A percentile compares a stretch with the other conserved stretches of the same genome.
Evolutionary conservation across 495 filamentous ascomycete species (phyloP).

Genomic region (Delitschia confertaspora): DNA sequence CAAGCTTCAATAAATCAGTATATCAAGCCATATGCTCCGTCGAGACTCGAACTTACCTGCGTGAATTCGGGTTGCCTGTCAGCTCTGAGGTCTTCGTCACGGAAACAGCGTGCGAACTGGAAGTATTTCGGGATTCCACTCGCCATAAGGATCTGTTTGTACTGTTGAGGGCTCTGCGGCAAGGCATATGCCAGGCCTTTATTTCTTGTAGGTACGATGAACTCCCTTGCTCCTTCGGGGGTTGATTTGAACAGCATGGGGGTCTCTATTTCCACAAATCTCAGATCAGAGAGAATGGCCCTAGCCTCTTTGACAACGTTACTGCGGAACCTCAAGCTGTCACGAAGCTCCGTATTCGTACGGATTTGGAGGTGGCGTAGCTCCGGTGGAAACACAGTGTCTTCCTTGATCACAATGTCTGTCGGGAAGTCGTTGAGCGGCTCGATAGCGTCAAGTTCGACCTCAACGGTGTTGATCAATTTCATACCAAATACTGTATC

Average conservation of each 20-base stretch:
- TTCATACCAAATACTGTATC: constrained; percentile 10
- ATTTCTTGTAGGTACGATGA: constrained; percentile 79
- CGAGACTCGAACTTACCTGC: constrained; percentile 49
- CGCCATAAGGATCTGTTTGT: constrained; percentile 97
- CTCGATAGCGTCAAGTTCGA: constrained; percentile 54
- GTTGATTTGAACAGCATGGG: constrained; percentile 95
- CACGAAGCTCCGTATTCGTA: constrained; percentile 51
- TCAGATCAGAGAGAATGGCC: constrained; percentile 39
- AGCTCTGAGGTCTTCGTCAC: constrained; percentile 87
- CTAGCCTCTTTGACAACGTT: constrained; percentile 45
- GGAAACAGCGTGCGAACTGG: constrained; percentile 91
- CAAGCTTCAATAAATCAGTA: constrained; percentile 47
- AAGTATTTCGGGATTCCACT: constrained; percentile 74
- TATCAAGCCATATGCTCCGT: background rate
- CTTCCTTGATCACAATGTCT: constrained; percentile 62
- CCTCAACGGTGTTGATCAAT: constrained; percentile 44
- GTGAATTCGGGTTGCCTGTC: constrained; percentile 97
- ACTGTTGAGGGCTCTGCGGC: constrained; percentile 94
- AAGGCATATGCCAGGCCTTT: constrained; percentile 76
- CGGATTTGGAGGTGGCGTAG: constrained; percentile 80
- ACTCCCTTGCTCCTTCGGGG: constrained; percentile 90
- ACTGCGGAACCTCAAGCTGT: constrained; percentile 54
- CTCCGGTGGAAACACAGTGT: constrained; percentile 61
- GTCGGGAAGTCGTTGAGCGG: constrained; percentile 67
- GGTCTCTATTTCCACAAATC: constrained; percentile 78